Base-by-base conservation (phyloP, 495 filamentous ascomycete genomes). In the Penicillium ucsense region DNA sequence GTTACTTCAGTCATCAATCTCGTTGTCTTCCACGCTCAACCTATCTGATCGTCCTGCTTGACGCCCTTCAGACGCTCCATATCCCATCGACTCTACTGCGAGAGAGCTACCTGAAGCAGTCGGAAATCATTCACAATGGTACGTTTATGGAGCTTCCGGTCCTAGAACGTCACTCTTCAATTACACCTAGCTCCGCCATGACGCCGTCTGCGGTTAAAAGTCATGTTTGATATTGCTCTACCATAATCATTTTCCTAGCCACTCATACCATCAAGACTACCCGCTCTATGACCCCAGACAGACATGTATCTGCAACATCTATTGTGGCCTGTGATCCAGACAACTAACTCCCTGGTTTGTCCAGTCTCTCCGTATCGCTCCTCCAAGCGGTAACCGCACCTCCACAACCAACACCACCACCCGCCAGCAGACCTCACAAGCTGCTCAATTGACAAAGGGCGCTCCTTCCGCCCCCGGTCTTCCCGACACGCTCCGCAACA, bases 381-480 rank as follows among this genome's bases (percentile, higher is more conserved):
- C 90, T 65, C 63, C 80, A 39, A 47, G 78, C 52, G 51, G 64
- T 52, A 73, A 88, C 75, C 68, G 73, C 46, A 61, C 68, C 60
- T 67, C 70, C 56, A 76, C 79, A 50, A 73, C 74, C 66, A 77
- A 76, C 64, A 80, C 80, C 63, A 70, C 75, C 47, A 57, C 70
- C 58, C 61, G 68, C 10, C 59, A 64, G 49, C 51, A 58, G 47
- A 50, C 43, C 46, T 38, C 59, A 47, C 56, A 61, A 48, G 52
- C 53, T 54, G 62, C 65, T 20, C 59, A 63, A 41, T 62, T 67
- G 46, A 75, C 73, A 48, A 75, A 73, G 54, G 77, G 77, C 60
- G 91, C 91, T 32, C 91, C 90, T 50, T 94, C 88, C 12, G 90
- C 88, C 46, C 88, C 88, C 1, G 89, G 90, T 53, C 70, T 96